These are phyloP conservation scores for Coemansia sp. DNA, from an alignment of 192 early-diverging fungal species.

Conservation along the genomic window DNA sequence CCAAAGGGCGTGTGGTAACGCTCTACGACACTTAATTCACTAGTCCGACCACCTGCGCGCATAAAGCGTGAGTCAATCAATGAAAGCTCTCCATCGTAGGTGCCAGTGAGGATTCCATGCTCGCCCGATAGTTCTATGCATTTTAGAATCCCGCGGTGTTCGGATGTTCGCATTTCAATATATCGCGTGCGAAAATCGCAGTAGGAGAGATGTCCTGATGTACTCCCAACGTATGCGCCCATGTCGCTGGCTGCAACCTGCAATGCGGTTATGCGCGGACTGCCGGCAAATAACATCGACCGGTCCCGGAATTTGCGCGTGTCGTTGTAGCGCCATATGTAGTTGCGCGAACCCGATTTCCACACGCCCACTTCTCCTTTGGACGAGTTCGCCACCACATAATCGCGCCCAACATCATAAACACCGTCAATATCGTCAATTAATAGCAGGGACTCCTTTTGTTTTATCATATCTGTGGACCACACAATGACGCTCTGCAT, in stretches of 20 bases:
- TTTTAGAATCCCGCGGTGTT: constrained; percentile 7
- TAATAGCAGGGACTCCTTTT: constrained; percentile 30
- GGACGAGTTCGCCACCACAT: constrained; percentile 41
- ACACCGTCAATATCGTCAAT: constrained; percentile 36
- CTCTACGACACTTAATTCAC: not conserved
- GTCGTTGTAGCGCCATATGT: constrained; percentile 50
- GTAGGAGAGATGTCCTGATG: constrained; percentile 15
- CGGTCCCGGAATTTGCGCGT: constrained; percentile 21
- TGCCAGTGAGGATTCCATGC: constrained; percentile 26
- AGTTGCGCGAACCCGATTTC: constrained; percentile 36
- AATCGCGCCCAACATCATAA: constrained; percentile 40
- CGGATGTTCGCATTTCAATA: constrained; percentile 13
- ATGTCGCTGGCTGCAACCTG: constrained; percentile 17
- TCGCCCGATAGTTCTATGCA: constrained; percentile 22
- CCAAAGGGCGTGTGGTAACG: constrained; percentile 8
- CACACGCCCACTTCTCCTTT: constrained; percentile 43
- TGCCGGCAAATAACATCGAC: not conserved
- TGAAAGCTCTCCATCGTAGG: constrained; percentile 14
- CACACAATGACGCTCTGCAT: constrained; percentile 26
- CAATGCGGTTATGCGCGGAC: constrained; percentile 21
- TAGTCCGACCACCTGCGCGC: not conserved
- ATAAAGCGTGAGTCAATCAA: constrained; percentile 33
- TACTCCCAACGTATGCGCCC: constrained; percentile 29
- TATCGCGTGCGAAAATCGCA: constrained; percentile 41
- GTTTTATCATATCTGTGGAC: constrained; percentile 19